These are phyloP conservation scores for Pistacia integerrima DNA, from an alignment of 345 rosid genomes.

Conservation along the genomic window DNA sequence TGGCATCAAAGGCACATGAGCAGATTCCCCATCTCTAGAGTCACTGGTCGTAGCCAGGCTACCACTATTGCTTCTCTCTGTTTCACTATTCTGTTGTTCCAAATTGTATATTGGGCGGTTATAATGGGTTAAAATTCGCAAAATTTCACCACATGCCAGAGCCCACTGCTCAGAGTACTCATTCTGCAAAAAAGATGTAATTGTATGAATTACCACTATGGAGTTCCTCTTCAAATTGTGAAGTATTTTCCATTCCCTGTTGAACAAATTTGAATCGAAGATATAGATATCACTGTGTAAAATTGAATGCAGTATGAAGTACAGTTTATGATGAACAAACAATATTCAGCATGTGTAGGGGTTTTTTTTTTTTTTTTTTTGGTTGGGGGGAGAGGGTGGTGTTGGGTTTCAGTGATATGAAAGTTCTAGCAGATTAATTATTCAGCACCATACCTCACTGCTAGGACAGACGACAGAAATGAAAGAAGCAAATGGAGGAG, in stretches of 20 bases:
- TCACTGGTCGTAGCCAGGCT: slow-evolving; percentile 47
- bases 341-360: neutral
- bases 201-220: neutral
- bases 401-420: neutral
- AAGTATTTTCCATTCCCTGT: neutral
- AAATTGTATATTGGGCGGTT: slow-evolving; percentile 90
- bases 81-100: slow-evolving; percentile 60
- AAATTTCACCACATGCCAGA: slow-evolving; percentile 93
- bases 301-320: neutral
- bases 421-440: slow-evolving; percentile 13
- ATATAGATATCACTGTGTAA: too few relatives aligned
- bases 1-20: slow-evolving; percentile 41
- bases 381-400: too few relatives aligned
- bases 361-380: too few relatives aligned
- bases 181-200: slow-evolving; percentile 50
- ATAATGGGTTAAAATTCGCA: slow-evolving; percentile 94
- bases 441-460: slow-evolving; percentile 58
- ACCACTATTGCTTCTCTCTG: slow-evolving; percentile 49
- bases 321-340: neutral
- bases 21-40: slow-evolving; percentile 44
- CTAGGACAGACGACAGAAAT: slow-evolving; percentile 83
- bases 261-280: neutral
- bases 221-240: neutral
- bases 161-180: slow-evolving; percentile 99
- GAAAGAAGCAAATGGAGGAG: slow-evolving; percentile 93